Percentiles rank a stretch among this genome's conserved stretches.
Conservation (phyloP, 1,284 basidiomycete genomes). For the Puccinia triticina region DNA sequence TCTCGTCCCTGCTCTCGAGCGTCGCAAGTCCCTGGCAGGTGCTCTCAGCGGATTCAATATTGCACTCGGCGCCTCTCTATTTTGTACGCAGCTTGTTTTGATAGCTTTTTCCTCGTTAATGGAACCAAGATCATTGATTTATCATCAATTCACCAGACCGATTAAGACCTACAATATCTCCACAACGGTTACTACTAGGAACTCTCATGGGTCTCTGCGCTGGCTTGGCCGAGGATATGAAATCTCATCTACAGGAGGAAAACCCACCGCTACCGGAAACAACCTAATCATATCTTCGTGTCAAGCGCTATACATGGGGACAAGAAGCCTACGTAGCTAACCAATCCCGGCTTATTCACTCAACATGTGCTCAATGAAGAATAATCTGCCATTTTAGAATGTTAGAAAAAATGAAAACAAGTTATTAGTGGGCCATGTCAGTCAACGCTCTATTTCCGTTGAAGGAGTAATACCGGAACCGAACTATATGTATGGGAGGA, state of each 20-base stretch:
- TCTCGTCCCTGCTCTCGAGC: neutral
- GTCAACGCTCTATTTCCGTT: no score
- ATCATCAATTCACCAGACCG: constrained; percentile 10
- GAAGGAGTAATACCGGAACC: no score
- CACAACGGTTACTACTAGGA: constrained; percentile 32
- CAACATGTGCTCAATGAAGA: no score
- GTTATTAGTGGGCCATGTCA: no score
- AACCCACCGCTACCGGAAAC: no score
- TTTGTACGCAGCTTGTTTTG: constrained; percentile 20
- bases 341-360: no score
- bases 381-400: no score
- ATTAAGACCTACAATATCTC: constrained; percentile 30
- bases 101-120: neutral
- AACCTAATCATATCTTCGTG: no score
- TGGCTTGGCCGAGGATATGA: constrained; percentile 42
- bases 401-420: no score
- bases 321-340: no score
- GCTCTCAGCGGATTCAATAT: constrained; percentile 32
- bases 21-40: constrained; percentile 21
- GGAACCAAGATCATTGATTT: neutral
- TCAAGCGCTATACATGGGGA: no score
- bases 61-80: constrained; percentile 20
- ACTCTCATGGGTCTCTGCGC: constrained; percentile 24
- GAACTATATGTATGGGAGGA: no score
- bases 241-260: constrained; percentile 14